Evolutionary conservation across 2,329 filamentous ascomycete genomes (phyloP), one percentile per base, ranked within the genome.

Genomic region (Zasmidium angulare): DNA sequence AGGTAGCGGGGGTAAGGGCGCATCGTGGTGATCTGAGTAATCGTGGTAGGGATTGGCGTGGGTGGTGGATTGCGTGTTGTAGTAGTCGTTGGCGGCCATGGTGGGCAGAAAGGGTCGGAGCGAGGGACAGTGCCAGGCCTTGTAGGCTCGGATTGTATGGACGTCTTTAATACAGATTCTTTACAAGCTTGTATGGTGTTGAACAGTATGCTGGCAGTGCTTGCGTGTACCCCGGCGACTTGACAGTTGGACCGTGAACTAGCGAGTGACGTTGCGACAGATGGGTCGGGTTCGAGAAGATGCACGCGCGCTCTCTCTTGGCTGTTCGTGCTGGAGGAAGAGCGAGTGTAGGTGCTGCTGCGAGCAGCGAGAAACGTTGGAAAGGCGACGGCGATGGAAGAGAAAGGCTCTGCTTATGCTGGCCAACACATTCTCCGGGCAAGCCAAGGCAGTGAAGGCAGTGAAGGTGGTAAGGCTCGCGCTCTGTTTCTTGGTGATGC

Each of bases 21-120:
- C 70, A 61, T 81, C 76, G 66, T 73, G 72, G 64, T 81, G 76
- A 53, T 75, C 72, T 58, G 76, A 75, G 68, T 81, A 78, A 59
- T 81, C 75, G 53, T 64, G 53, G 61, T 72, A 77, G 66, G 70
- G 76, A 70, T 63, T 72, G 63, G 65, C 75, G 66, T 68, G 68
- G 69, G 70, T 69, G 69, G 69, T 63, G 73, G 70, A 63, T 70
- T 69, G 67, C 68, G 73, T 70, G 73, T 72, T 76, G 62, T 81
- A 43, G 76, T 89, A 89, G 76, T 90, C 61, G 56, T 63, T 61
- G 47, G 65, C 63, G 24, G 65, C 61, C 65, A 67, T 67, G 47
- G 19, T 48, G 19, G 48, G 17, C 12, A 43, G 24, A 21, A 11
- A 22, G 21, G 1, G 20, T 20, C 6, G 46, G 51, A 43, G 36